Evolutionary conservation across 129 eudicot genomes (phyloP), one percentile per base, ranked within the genome.

Genomic region (Erigeron canadensis): DNA sequence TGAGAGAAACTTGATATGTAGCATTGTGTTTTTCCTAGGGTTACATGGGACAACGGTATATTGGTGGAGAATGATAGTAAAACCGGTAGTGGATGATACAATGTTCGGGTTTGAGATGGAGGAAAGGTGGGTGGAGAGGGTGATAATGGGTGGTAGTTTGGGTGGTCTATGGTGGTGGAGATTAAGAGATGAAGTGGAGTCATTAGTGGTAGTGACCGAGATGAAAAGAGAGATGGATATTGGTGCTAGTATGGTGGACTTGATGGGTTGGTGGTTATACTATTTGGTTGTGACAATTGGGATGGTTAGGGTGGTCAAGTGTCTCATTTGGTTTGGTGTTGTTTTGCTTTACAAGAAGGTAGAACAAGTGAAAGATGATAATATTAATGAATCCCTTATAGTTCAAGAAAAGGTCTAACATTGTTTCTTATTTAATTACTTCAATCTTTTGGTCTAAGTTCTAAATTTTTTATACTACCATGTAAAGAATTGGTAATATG

Each of bases 81-180:
- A 86, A 80, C 96, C 97, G 63, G 93, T 94, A 68, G 98, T 94
- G 77, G 97, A 89, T 5, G 97, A 94, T 55, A 87, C 97, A 2
- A 67, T 94, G 5, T 84, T 73, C 17, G 98, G 98, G 13, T 46
- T 67, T 11, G 38, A 74, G 53, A 58, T 70, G 78, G 84, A 74
- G 80, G 96, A 90, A 65, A 66, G 84, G 80, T 84, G 85, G 96
- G 70, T 79, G 38, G 98, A 84, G 77, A 85, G 88, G 96, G 84
- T 74, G 86, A 82, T 72, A 43, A 65, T 90, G 81, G 93, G 87
- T 0, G 74, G 70, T 10, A 45, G 93, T 58, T 94, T 83, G 71
- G 95, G 95, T 39, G 73, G 73, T 17, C 71, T 94, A 60, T 94
- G 97, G 93, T 94, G 98, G 98, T 87, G 94, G 93, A 76, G 82